Conservation (phyloP, 2,329 filamentous ascomycete species). For the Conoideocrella luteorostrata region DNA sequence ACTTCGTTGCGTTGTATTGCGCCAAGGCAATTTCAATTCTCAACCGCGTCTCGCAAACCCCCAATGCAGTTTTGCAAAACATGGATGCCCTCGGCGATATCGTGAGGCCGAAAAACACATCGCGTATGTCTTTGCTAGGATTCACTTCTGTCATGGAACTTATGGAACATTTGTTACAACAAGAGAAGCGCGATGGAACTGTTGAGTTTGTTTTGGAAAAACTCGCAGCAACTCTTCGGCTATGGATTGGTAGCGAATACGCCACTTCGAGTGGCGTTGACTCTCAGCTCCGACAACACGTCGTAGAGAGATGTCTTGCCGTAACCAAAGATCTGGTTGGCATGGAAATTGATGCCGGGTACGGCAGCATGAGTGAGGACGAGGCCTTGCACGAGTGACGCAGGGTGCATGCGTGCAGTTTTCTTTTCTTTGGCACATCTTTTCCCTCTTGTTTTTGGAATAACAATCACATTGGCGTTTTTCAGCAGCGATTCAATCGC, state of each 20-base stretch:
- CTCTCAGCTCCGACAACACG: constrained; percentile 41
- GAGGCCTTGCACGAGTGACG: constrained; percentile 24
- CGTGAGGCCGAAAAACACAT: constrained; percentile 32
- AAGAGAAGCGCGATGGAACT: constrained; percentile 39
- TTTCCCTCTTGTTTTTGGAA: not conserved
- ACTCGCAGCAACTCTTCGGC: constrained; percentile 49
- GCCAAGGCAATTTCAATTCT: constrained; percentile 57
- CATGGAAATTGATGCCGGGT: constrained; percentile 55
- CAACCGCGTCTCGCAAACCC: constrained; percentile 33
- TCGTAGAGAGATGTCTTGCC: constrained; percentile 49
- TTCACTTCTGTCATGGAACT: constrained; percentile 54
- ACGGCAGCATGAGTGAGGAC: constrained; percentile 50
- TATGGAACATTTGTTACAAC: constrained; percentile 45
- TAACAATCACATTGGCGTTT: not conserved
- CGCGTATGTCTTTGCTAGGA: constrained; percentile 48
- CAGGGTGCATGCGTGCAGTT: not conserved
- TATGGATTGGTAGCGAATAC: constrained; percentile 52
- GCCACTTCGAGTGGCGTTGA: constrained; percentile 47
- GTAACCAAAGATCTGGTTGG: constrained; percentile 52
- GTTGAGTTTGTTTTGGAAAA: constrained; percentile 47
- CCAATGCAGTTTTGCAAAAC: constrained; percentile 31
- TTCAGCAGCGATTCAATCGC: not conserved
- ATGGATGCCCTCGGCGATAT: constrained; percentile 45
- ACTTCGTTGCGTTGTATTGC: constrained; percentile 51
- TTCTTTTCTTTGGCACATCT: not conserved